Evolutionary conservation across 208 protist genomes (phyloP).

Genomic region (Crithidia acanthocephali): DNA sequence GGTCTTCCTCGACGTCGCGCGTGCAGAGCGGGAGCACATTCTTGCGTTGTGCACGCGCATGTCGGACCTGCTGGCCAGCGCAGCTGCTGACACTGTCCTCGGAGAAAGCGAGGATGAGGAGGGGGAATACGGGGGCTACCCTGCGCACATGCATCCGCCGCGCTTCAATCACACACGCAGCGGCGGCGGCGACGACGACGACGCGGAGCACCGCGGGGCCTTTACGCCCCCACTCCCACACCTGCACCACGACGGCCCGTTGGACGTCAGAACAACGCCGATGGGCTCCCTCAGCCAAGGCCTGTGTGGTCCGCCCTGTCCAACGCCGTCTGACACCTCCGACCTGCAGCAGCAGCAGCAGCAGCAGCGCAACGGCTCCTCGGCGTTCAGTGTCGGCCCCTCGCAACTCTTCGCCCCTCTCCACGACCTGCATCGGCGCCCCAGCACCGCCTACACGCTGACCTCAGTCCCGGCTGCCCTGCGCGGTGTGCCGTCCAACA

Average conservation of each 20-base stretch:
- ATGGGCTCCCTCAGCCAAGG: conserved; percentile 31
- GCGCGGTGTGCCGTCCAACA: neutral
- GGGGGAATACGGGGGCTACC: neutral
- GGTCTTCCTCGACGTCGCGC: neutral
- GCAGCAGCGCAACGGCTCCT: neutral
- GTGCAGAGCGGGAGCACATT: conserved; percentile 15
- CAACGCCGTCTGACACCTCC: conserved; percentile 20
- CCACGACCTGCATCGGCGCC: conserved; percentile 15
- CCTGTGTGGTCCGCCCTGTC: conserved; percentile 33
- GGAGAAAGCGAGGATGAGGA: neutral
- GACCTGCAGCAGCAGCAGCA: conserved; percentile 1
- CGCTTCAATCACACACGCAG: neutral
- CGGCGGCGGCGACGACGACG: neutral
- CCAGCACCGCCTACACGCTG: conserved; percentile 30
- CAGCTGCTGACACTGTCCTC: neutral
- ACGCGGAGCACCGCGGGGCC: neutral
- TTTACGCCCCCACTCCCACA: neutral
- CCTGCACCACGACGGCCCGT: neutral
- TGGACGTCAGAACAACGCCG: neutral
- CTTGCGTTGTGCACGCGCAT: conserved; percentile 19
- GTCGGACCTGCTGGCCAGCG: neutral
- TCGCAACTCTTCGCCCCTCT: conserved; percentile 47
- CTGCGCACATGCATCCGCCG: neutral
- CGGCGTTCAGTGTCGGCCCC: conserved; percentile 28
- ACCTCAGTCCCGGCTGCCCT: conserved; percentile 17